Evolutionary conservation across 2,329 filamentous ascomycete genomes (phyloP).

Genomic region (Aureobasidium namibiae): DNA sequence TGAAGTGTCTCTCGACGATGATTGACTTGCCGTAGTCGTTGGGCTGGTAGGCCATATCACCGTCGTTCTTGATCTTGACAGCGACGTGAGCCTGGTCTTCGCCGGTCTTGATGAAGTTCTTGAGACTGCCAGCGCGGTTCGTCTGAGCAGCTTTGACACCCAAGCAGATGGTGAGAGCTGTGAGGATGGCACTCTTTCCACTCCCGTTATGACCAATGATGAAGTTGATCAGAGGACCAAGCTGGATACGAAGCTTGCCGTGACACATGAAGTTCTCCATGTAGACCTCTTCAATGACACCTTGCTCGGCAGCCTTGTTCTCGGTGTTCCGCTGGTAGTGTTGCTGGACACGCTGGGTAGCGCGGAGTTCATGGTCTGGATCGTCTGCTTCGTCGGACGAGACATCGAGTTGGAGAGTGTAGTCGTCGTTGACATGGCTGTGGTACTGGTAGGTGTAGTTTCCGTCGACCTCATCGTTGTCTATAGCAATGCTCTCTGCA

Average conservation of each 20-base stretch:
- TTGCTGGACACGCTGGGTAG: constrained; percentile 24
- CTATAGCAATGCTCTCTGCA: background rate
- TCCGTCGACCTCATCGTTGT: constrained; percentile 3
- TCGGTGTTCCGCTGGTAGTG: constrained; percentile 31
- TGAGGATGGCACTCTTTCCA: constrained; percentile 92
- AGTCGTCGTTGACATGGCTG: constrained; percentile 5
- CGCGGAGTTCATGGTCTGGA: constrained; percentile 21
- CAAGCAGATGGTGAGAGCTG: constrained; percentile 86
- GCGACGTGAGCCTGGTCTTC: constrained; percentile 63
- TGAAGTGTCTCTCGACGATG: constrained; percentile 84
- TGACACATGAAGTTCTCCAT: constrained; percentile 98
- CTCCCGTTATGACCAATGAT: constrained; percentile 97
- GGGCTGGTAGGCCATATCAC: constrained; percentile 72
- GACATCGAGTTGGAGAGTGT: constrained; percentile 9
- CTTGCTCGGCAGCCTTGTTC: constrained; percentile 71
- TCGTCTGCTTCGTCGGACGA: constrained; percentile 21
- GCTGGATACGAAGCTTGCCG: constrained; percentile 64
- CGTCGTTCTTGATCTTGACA: constrained; percentile 86
- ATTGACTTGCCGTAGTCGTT: constrained; percentile 79
- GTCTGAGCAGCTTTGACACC: constrained; percentile 89
- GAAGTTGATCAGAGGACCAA: constrained; percentile 97
- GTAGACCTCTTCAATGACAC: constrained; percentile 78
- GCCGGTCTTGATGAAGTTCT: constrained; percentile 85
- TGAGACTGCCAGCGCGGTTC: constrained; percentile 82
- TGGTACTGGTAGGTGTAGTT: constrained; percentile 9